Base-by-base conservation (phyloP, 73 alveolate genomes). In the Paramecium octaurelia region DNA sequence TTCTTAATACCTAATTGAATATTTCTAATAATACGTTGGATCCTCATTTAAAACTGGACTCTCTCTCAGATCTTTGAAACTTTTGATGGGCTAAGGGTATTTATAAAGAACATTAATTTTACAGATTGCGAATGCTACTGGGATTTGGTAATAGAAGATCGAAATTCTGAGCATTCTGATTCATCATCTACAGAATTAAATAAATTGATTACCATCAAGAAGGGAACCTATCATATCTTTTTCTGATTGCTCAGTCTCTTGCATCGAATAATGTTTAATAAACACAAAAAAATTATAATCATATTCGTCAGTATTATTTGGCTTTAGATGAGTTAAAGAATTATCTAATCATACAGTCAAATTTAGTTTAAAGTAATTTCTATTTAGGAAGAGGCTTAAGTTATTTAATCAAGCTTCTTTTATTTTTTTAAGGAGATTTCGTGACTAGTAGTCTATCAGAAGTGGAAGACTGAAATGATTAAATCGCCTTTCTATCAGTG, bases 161-260 rank as follows among this genome's bases (percentile, higher is more conserved):
- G 48, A 80, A 43, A 80, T 80, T 80, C 91, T 9, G 91, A 77
- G 44, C 73, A 44, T 38, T 38, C 90, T 27, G 90, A 77, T 46
- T 80, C 91, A 27, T 80, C 73, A 20, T 80, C 91, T 80, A 43
- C 6, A 24, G 8, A 80, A 40, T 24, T 21, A 43, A 44, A 12
- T 27, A 80, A 54, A 18, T 73, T 16, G 18, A 11, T 38, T 80
- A 43, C 91, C 77, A 44, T 80, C 91, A n/a, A 80, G 29, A 40
- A 80, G 91, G 54, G 76, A 44, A 31, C 91, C 91, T 80, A 80
- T 80, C 91, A 80, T 80, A 80, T 80, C 91, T 48, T 80, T 80
- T 48, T 80, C 91, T 14, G 75, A 80, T 46, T 73, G 59, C 24
- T 73, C 87, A 5, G 44, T 64, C 48, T 64, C 84, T 64, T 64